Base-by-base conservation (phyloP, 129 eudicot species). In the Mikania micrantha region DNA sequence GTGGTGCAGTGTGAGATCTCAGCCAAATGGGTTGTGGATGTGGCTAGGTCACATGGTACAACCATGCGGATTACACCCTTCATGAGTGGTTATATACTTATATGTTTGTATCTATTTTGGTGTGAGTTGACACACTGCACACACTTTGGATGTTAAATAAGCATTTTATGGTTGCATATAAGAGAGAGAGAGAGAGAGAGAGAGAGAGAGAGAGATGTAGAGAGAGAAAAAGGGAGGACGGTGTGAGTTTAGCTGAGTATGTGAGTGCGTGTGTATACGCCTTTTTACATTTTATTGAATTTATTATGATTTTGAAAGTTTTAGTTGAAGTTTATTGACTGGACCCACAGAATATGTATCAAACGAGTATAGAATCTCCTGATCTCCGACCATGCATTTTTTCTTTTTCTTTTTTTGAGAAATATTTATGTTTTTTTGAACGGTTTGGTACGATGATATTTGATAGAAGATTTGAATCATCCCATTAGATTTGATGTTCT, bases 11-110 rank as follows among this genome's bases (percentile, higher is more conserved):
- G 77, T 28, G 78, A 36, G 48, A 39, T 24, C 52, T 16, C 49
- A 17, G 41, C 8, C 10, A 49, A 27, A 36, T 35, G 64, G 7
- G 64, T 38, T 29, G 54, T 31, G 16, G 88, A 10, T 60, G 11
- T 49, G 31, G 70, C 48, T 38, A 70, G 11, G 34, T 71, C 82
- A 81, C 83, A 82, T 74, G 96, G 80, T 45, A 71, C 83, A 2
- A 68, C 59, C 69, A 76, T 42, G 50, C 78, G 80, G 38, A 63
- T 60, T 3, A 76, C 74, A 75, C 74, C 74, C 81, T 67, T 82
- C 88, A 84, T 71, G 73, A 65, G 19, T 20, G 8, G 32, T 3
- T 20, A 24, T 36, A 27, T 19, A 2, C 32, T 5, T 39, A 6
- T 72, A 16, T 48, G 1, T 25, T 11, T 70, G 19, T 57, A 0